Conservation (phyloP, 768 basidiomycete genomes). For the Piloderma croceum region DNA sequence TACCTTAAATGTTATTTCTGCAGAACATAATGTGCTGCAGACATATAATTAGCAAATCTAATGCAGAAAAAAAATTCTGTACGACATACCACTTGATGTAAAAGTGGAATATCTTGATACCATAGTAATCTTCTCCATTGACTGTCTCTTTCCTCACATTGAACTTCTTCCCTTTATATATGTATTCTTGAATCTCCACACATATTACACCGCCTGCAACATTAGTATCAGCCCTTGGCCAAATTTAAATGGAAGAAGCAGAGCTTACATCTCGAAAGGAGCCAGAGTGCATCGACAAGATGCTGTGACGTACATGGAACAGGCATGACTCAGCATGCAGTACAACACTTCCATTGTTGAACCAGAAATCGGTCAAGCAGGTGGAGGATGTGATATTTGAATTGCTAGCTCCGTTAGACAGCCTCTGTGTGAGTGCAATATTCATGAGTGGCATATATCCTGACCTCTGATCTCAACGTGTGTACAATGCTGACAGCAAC, state of each 20-base stretch:
- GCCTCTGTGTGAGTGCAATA: no score
- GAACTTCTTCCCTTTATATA: slow-evolving; percentile 99
- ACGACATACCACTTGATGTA: slow-evolving; percentile 80
- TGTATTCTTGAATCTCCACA: slow-evolving; percentile 99
- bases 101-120: slow-evolving; percentile 94
- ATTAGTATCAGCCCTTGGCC: slow-evolving; percentile 9
- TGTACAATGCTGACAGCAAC: no score
- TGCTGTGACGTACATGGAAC: no score
- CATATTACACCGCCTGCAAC: slow-evolving; percentile 76
- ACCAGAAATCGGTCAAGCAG: slow-evolving; percentile 3
- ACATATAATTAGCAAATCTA: slow-evolving; percentile 11
- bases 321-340: slow-evolving; percentile 1
- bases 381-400: no score
- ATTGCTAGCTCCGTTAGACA: no score
- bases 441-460: no score
- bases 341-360: slow-evolving; percentile 1
- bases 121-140: slow-evolving; percentile 94
- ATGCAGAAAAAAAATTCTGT: slow-evolving; percentile 23
- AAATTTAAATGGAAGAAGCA: background rate
- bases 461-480: no score
- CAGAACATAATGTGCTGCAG: slow-evolving; percentile 83
- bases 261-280: slow-evolving; percentile 88
- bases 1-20: slow-evolving; percentile 99
- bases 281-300: no score
- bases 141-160: slow-evolving; percentile 99